Evolutionary conservation across 345 rosid genomes (phyloP), one percentile per base, ranked within the genome.

Genomic region (Geranium rotundifolium): DNA sequence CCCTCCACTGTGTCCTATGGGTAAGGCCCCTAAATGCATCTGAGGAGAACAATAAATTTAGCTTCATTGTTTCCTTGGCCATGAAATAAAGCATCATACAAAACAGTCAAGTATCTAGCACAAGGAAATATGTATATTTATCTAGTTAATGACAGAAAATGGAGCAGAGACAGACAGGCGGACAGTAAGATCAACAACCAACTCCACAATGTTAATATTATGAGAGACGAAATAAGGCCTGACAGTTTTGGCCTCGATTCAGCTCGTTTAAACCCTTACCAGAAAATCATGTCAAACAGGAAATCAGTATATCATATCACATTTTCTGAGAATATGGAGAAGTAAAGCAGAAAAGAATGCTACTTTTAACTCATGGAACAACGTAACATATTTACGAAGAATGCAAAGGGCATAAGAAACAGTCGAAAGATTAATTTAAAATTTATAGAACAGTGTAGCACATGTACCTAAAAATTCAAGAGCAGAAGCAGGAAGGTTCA

Each of bases 401-500:
- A 41, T 3, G 10, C 1, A 9, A 41, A 41, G 50, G 50, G 50
- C 14, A 9, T 6, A 41, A 41, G 50, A 41, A 41, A 41, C 50
- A 12, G 12, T 41, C 1, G 1, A 1, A 3, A 41, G 1, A 41
- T 41, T 41, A 6, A 41, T 12, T 41, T 41, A 4, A 41, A 41
- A 4, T 41, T 41, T 41, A n/a, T 41, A 31, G 64, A 59, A 29
- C 52, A 59, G 41, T 16, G 17, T 0, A 14, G 57, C 39, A 56
- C 15, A 55, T 27, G 46, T 81, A 90, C 97, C 97, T 54, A 93
- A 78, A 80, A 93, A 93, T 57, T 82, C 72, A 63, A 88, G 64
- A 63, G 96, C 97, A 72, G 99, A 93, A 63, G 95, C 99, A 57
- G 99, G 99, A 73, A 93, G 99, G 79, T 93, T 93, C 99, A 93